Evolutionary conservation across 257 asterid species (phyloP).

Genomic region (Plantago major): DNA sequence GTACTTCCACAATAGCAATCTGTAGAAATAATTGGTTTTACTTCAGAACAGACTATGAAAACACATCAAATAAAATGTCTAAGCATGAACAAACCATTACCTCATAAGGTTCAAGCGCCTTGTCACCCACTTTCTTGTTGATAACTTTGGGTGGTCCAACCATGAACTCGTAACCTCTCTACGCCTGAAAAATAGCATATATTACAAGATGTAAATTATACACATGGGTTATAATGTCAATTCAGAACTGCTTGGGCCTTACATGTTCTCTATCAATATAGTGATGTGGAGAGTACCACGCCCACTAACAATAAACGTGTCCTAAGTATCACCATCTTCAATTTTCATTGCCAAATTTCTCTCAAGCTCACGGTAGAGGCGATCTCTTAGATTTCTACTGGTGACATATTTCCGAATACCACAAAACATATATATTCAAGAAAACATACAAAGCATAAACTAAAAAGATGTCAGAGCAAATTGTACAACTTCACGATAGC

Average conservation of each 20-base stretch:
- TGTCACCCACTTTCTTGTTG: slow-evolving; percentile 70
- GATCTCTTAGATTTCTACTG: slow-evolving; percentile 83
- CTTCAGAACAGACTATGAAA: background rate
- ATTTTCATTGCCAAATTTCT: slow-evolving; percentile 94
- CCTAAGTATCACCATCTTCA: slow-evolving; percentile 96
- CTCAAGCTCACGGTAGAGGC: slow-evolving; percentile 94
- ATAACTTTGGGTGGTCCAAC: slow-evolving; percentile 99
- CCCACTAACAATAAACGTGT: slow-evolving; percentile 85
- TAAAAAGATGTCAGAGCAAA: background rate
- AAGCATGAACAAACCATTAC: slow-evolving; percentile 28
- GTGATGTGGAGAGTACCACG: slow-evolving; percentile 97
- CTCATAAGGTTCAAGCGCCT: slow-evolving; percentile 89
- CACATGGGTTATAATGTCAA: background rate
- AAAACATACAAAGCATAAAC: background rate
- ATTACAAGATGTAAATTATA: slow-evolving; percentile 20
- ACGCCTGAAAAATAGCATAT: slow-evolving; percentile 52
- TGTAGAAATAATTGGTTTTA: slow-evolving; percentile 29
- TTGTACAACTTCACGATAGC: background rate
- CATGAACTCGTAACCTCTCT: slow-evolving; percentile 99
- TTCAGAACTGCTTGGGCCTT: slow-evolving; percentile 23
- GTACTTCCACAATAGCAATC: slow-evolving; percentile 94
- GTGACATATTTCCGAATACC: slow-evolving; percentile 75
- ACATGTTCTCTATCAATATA: slow-evolving; percentile 91
- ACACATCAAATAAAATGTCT: background rate
- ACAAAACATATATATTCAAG: slow-evolving; percentile 8